These are phyloP conservation scores for Skeletonema menzelii DNA, from an alignment of 108 stramenopile species.

Conservation along the genomic window DNA sequence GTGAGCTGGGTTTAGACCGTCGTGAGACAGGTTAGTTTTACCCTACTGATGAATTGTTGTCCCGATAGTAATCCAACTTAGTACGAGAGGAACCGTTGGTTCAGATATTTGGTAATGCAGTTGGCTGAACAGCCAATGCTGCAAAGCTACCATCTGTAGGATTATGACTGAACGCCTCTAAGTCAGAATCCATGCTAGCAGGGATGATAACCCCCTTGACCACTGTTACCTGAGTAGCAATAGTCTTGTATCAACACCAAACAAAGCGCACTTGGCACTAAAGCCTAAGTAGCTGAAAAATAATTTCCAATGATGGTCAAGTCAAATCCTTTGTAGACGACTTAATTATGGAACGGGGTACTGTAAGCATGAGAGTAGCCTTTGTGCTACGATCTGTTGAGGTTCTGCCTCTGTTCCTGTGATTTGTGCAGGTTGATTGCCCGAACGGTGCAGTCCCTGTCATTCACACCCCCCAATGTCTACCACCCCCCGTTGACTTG, in stretches of 20 bases:
- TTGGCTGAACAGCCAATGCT: conserved; percentile 92
- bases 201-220: conserved; percentile 85
- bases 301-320: conserved; percentile 85
- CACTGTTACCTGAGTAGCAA: conserved; percentile 72
- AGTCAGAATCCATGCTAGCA: conserved; percentile 96
- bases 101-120: conserved; percentile 95
- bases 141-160: conserved; percentile 93
- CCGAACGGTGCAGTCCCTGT: conserved; percentile 15
- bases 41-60: conserved; percentile 91
- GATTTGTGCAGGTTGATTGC: conserved; percentile 75
- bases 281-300: conserved; percentile 67
- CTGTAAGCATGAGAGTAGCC: conserved; percentile 97
- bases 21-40: conserved; percentile 98
- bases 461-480: conserved; percentile 28
- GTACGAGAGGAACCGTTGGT: conserved; percentile 99
- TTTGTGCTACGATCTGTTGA: conserved; percentile 97
- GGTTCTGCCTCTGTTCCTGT: conserved; percentile 91
- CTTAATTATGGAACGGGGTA: conserved; percentile 92
- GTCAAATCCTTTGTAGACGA: conserved; percentile 94
- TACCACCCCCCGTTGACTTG: conserved; percentile 2
- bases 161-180: conserved; percentile 96
- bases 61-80: conserved; percentile 97
- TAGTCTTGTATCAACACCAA: conserved; percentile 63
- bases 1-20: conserved; percentile 98
- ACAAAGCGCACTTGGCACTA: conserved; percentile 50